A percentile compares a stretch with the other conserved stretches of the same genome.
These are phyloP conservation scores for Aspergillus incahuasiensis DNA, from an alignment of 495 filamentous ascomycete species.

Conservation along the genomic window DNA sequence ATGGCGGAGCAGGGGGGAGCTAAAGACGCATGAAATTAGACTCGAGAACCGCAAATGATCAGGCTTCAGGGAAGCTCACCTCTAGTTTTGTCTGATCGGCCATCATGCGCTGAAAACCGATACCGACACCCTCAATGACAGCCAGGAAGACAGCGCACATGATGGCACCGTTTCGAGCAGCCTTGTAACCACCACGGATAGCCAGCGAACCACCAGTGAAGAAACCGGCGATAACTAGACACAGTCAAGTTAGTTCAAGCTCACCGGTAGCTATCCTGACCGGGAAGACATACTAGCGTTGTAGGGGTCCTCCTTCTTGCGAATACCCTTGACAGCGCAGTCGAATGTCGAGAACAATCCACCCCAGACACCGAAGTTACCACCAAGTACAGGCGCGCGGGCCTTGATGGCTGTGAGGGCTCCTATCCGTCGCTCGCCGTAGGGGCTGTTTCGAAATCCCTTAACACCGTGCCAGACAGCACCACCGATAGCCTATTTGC, in stretches of 20 bases:
- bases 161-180: constrained; percentile 89
- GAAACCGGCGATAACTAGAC: constrained; percentile 79
- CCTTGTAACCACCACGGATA: constrained; percentile 81
- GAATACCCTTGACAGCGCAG: constrained; percentile 92
- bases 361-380: constrained; percentile 98
- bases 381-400: constrained; percentile 88
- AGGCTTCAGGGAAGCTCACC: constrained; percentile 31
- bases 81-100: constrained; percentile 87
- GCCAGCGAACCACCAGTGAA: constrained; percentile 92
- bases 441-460: constrained; percentile 82
- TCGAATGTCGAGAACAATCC: constrained; percentile 92
- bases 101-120: constrained; percentile 95
- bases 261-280: background rate
- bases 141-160: constrained; percentile 89
- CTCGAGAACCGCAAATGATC: background rate
- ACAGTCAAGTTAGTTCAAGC: constrained; percentile 7
- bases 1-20: constrained; percentile 43
- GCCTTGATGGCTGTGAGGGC: constrained; percentile 97
- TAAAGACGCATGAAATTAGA: constrained; percentile 13
- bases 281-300: constrained; percentile 68
- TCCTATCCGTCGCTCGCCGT: constrained; percentile 93
- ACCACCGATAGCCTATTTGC: constrained; percentile 64
- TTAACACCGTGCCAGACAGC: constrained; percentile 98
- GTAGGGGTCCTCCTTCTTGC: constrained; percentile 96
- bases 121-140: constrained; percentile 96